A percentile compares a stretch with the other conserved stretches of the same genome.
phyloP scores from a whole-genome alignment of 164 flowering plant genomes.

The Buxus sempervirens region DNA sequence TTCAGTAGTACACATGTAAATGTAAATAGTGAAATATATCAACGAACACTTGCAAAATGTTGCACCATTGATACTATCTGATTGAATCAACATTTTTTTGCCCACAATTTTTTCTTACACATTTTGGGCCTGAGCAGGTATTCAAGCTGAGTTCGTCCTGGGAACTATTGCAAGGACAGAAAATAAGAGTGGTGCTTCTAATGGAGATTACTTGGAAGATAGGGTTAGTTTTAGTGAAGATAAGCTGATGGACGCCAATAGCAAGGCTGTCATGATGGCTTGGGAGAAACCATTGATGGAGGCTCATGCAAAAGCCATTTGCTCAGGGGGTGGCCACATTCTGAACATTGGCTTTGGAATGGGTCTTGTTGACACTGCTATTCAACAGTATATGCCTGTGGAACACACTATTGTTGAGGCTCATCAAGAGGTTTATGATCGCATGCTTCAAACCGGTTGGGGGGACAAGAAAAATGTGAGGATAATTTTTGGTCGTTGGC shows the following conservation, averaged over 20 bases:
- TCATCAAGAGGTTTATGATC: constrained; percentile 83
- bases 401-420: constrained; percentile 88
- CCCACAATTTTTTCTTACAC: neutral
- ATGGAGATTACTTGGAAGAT: constrained; percentile 70
- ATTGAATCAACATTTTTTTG: neutral
- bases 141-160: constrained; percentile 81
- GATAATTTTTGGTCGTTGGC: constrained; percentile 95
- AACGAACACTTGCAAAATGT: too few relatives aligned
- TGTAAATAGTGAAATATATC: too few relatives aligned
- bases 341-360: constrained; percentile 94
- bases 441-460: constrained; percentile 84
- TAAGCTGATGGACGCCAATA: constrained; percentile 71
- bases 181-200: constrained; percentile 27
- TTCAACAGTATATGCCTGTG: constrained; percentile 67
- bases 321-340: constrained; percentile 70
- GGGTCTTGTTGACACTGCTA: constrained; percentile 96
- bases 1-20: too few relatives aligned
- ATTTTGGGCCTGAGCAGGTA: constrained; percentile 39
- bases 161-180: constrained; percentile 78
- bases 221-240: constrained; percentile 90
- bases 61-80: too few relatives aligned
- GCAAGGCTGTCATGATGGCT: constrained; percentile 97
- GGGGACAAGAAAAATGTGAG: constrained; percentile 78
- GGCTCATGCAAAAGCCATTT: constrained; percentile 91
- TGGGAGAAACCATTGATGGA: constrained; percentile 99